Evolutionary conservation across 352 stramenopile genomes (phyloP).

Genomic region (Phytophthora sojae): DNA sequence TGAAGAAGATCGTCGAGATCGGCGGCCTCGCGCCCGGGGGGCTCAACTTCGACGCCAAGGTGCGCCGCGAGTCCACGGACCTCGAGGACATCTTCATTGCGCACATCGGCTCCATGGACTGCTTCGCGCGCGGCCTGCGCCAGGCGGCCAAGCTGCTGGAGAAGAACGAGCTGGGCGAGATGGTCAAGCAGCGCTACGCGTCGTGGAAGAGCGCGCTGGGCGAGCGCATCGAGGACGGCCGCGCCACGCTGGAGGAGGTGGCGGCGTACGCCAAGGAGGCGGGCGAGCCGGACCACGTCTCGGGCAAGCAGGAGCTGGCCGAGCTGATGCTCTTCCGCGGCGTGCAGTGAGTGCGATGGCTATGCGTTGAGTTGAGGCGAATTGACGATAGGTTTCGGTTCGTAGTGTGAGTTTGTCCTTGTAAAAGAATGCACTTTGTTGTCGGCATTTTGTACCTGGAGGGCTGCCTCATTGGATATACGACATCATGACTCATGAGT

Average conservation of each 20-base stretch:
- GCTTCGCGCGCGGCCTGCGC: conserved; percentile 75
- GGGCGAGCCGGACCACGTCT: conserved; percentile 67
- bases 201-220: conserved; percentile 72
- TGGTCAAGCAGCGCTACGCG: conserved; percentile 73
- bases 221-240: conserved; percentile 61
- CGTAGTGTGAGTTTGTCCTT: too few species aligned
- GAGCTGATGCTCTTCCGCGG: conserved; percentile 69
- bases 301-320: conserved; percentile 81
- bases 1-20: conserved; percentile 79
- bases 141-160: conserved; percentile 73
- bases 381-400: too few species aligned
- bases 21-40: conserved; percentile 74
- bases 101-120: conserved; percentile 89
- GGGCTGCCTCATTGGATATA: too few species aligned
- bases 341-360: conserved; percentile 18
- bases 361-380: too few species aligned
- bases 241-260: conserved; percentile 74
- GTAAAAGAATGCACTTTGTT: too few species aligned
- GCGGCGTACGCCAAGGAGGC: conserved; percentile 47
- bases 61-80: conserved; percentile 83
- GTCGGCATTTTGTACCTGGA: too few species aligned
- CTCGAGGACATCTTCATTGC: conserved; percentile 86
- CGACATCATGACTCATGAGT: too few species aligned
- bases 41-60: conserved; percentile 90
- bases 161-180: conserved; percentile 56